Evolutionary conservation across 2,329 filamentous ascomycete genomes (phyloP), one percentile per base, ranked within the genome.

Genomic region (Penicillium hesseltinei): DNA sequence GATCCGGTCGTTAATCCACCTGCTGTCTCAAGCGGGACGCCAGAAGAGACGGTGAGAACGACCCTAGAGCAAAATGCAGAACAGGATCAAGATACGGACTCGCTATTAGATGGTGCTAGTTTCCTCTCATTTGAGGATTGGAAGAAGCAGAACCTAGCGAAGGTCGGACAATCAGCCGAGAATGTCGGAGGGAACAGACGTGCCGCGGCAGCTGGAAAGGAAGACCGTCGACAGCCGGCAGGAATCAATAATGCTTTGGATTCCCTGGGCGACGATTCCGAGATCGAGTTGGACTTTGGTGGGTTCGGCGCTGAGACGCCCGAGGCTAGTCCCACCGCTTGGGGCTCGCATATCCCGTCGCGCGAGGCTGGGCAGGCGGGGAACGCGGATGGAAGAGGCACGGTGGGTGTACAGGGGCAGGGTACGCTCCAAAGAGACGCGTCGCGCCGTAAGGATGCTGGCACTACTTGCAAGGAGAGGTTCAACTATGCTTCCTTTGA

Each of bases 401-500:
- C 57, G 9, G 59, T 61, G 5, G 73, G 72, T 51, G 64, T 73
- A 27, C 46, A 60, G 19, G 73, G 77, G 3, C 79, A 81, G 27
- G 75, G 77, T 23, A 73, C 81, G 2, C 68, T 78, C 0, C 79
- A 80, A 47, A 77, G 80, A n/a, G 80, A 81, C 19, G 78, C 82
- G 36, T 82, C 86, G 60, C 84, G 91, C 38, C 92, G 89, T 70
- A 97, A 95, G 74, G 92, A 97, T 73, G 94, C 94, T 4, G 94
- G 94, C 8, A 96, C 91, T 73, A 99, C 94, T 0, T 97, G 93
- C 82, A 97, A 97, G 75, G 94, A 97, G 75, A 84, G 94, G 44
- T 97, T 96, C 75, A 97, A 96, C 54, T 99, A 96, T 76, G 92
- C 94, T 7, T 97, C 93, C 0, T 97, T 97, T 69, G 94, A 99